Percentiles rank a stretch among this genome's conserved stretches.
Evolutionary conservation across 805 yeast species (phyloP).

Genomic region (Kluyveromyces lactis): DNA sequence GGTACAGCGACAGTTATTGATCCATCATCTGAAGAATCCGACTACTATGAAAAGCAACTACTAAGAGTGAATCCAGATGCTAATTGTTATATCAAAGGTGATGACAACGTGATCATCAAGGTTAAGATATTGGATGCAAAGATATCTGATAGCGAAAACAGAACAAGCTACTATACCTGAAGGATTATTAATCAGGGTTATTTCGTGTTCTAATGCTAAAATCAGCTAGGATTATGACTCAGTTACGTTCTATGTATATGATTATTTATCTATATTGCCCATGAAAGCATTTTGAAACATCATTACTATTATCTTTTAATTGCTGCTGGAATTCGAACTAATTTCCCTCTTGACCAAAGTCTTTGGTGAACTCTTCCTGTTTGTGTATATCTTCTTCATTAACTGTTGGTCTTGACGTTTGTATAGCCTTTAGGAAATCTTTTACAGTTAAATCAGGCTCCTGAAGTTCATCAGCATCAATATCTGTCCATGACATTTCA

Average conservation of each 20-base stretch:
- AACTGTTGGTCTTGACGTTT: conserved; percentile 90
- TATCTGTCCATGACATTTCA: conserved; percentile 91
- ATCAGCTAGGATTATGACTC: neutral
- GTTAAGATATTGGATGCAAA: conserved; percentile 60
- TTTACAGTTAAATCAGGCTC: conserved; percentile 87
- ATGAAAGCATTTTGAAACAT: neutral
- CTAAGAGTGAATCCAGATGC: conserved; percentile 62
- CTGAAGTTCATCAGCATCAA: conserved; percentile 77
- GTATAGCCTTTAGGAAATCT: conserved; percentile 89
- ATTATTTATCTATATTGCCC: neutral
- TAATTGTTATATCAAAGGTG: conserved; percentile 54
- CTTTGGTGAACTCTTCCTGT: conserved; percentile 83
- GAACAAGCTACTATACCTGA: conserved; percentile 23
- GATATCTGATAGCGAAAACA: conserved; percentile 71
- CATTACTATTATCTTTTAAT: conserved; percentile 4
- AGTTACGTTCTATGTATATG: neutral
- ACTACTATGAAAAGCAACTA: conserved; percentile 54
- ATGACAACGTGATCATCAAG: conserved; percentile 56
- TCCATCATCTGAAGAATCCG: conserved; percentile 39
- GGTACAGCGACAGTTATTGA: conserved; percentile 59
- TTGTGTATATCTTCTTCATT: conserved; percentile 73
- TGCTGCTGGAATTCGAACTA: conserved; percentile 21
- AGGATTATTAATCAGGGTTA: neutral
- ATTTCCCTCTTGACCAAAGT: conserved; percentile 97
- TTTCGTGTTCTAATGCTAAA: neutral